Conservation (phyloP, 2,329 filamentous ascomycete species). For the Blastomyces parvus region DNA sequence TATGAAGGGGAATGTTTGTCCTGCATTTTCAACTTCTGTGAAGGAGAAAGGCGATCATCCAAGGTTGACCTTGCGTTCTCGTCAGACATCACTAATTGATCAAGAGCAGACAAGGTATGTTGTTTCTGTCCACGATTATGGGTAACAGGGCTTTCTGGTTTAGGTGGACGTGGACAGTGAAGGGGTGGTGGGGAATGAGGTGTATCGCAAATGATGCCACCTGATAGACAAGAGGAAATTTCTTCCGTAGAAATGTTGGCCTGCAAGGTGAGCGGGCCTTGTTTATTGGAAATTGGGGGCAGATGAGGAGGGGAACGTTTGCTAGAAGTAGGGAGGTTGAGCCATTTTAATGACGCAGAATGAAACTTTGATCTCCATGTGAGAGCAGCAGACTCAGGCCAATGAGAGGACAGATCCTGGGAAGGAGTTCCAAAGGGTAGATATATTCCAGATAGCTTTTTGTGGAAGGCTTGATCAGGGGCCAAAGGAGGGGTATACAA, state of each 20-base stretch:
- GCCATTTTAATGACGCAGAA: neutral
- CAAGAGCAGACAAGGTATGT: neutral
- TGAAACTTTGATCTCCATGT: neutral
- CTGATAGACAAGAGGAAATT: neutral
- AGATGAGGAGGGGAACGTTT: neutral
- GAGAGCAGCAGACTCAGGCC: neutral
- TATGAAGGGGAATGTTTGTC: neutral
- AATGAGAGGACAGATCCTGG: neutral
- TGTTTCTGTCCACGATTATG: neutral
- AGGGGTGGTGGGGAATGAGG: neutral
- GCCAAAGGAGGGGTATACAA: neutral
- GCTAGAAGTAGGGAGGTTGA: neutral
- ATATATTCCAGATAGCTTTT: neutral
- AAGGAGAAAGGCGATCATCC: slow-evolving; percentile 4
- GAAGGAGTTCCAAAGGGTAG: neutral
- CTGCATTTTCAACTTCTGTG: neutral
- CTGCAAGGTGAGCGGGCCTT: neutral
- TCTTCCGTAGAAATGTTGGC: neutral
- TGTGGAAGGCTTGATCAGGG: neutral
- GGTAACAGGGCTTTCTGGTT: neutral
- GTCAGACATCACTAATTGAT: neutral
- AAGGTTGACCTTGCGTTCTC: neutral
- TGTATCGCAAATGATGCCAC: neutral
- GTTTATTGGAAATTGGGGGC: neutral
- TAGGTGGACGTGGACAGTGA: neutral